These are phyloP conservation scores for Ceratocystis diversiconidia DNA, from an alignment of 2,329 filamentous ascomycete species.

Conservation along the genomic window DNA sequence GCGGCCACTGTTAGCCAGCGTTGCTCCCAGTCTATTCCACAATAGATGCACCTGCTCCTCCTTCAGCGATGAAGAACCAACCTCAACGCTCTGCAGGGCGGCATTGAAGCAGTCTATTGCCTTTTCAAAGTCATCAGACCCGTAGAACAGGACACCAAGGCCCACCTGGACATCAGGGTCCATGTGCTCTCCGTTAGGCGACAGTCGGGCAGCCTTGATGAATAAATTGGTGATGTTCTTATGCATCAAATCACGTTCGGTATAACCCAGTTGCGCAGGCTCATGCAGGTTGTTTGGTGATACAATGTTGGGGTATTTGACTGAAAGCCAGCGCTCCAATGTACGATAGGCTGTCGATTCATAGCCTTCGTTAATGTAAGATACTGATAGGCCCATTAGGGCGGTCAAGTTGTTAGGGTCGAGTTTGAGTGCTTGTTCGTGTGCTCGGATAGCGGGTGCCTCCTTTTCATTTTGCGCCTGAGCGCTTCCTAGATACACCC, in stretches of 20 bases:
- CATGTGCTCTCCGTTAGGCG: slow-evolving; percentile 86
- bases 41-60: slow-evolving; percentile 79
- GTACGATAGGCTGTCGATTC: slow-evolving; percentile 94
- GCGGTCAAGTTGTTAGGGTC: slow-evolving; percentile 78
- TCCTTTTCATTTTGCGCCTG: slow-evolving; percentile 99
- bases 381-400: slow-evolving; percentile 89
- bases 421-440: slow-evolving; percentile 79
- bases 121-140: slow-evolving; percentile 94
- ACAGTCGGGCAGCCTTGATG: slow-evolving; percentile 82
- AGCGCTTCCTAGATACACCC: slow-evolving; percentile 79
- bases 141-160: slow-evolving; percentile 92
- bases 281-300: slow-evolving; percentile 57
- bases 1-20: slow-evolving; percentile 84
- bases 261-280: slow-evolving; percentile 79
- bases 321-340: slow-evolving; percentile 89
- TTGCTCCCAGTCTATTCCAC: slow-evolving; percentile 94
- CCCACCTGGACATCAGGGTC: slow-evolving; percentile 97
- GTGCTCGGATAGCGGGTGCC: slow-evolving; percentile 79
- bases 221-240: slow-evolving; percentile 82
- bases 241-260: slow-evolving; percentile 78
- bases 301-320: slow-evolving; percentile 78
- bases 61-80: slow-evolving; percentile 62
- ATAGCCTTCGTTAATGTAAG: slow-evolving; percentile 97
- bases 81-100: slow-evolving; percentile 72
- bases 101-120: slow-evolving; percentile 96